Conservation (phyloP, 1,284 basidiomycete genomes). For the Ustilago esculenta region DNA sequence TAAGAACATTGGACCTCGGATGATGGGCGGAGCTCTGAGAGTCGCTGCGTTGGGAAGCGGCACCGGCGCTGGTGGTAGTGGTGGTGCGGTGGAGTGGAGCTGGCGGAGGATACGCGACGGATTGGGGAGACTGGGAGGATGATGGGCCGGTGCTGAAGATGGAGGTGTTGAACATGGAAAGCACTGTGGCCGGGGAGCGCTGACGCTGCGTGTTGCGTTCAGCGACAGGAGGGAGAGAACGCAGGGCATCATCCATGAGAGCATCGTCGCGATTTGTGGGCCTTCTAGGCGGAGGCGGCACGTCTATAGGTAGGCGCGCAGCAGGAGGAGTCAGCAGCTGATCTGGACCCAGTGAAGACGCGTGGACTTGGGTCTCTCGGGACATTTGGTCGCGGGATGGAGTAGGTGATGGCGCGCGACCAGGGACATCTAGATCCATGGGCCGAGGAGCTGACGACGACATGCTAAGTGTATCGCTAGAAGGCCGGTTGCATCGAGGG, state of each 20-base stretch:
- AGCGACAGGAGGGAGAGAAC: slow-evolving; percentile 42
- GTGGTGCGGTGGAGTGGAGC: slow-evolving; percentile 25
- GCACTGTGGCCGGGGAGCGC: slow-evolving; percentile 27
- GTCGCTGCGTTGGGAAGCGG: slow-evolving; percentile 1
- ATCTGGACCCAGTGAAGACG: background rate
- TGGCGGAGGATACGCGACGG: slow-evolving; percentile 19
- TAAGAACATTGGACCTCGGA: slow-evolving; percentile 16
- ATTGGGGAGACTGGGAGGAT: slow-evolving; percentile 6
- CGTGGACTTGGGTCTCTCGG: too few species aligned
- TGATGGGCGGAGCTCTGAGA: slow-evolving; percentile 26
- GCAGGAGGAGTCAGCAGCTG: slow-evolving; percentile 21
- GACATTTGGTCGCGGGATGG: too few species aligned
- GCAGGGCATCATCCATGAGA: slow-evolving; percentile 45
- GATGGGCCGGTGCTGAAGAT: slow-evolving; percentile 7
- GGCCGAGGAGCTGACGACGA: slow-evolving; percentile 12
- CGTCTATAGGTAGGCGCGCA: slow-evolving; percentile 22
- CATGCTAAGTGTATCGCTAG: slow-evolving; percentile 1
- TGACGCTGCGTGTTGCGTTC: slow-evolving; percentile 24
- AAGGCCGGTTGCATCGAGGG: background rate
- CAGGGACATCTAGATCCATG: background rate
- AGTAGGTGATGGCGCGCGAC: too few species aligned
- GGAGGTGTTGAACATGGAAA: slow-evolving; percentile 34
- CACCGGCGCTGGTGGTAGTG: slow-evolving; percentile 17
- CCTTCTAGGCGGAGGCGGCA: slow-evolving; percentile 29
- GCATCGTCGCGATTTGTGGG: slow-evolving; percentile 32